Evolutionary conservation across 1,284 basidiomycete genomes (phyloP).

Genomic region (Inonotus hispidus): DNA sequence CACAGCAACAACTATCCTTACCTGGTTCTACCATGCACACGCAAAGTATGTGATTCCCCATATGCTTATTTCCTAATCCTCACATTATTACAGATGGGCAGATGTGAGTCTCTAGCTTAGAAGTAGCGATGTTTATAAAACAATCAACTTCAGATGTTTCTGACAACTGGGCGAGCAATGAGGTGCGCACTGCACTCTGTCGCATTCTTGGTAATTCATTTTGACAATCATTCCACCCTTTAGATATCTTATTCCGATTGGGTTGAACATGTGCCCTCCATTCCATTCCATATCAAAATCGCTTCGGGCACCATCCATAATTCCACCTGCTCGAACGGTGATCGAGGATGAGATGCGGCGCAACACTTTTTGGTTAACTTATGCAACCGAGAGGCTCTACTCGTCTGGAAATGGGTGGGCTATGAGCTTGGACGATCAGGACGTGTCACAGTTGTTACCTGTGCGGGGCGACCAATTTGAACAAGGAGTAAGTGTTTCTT

Average conservation of each 20-base stretch:
- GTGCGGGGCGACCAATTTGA: conserved; percentile 55
- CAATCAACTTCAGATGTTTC: conserved; percentile 44
- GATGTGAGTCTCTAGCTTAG: conserved; percentile 17
- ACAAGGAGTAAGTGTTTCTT: conserved; percentile 43
- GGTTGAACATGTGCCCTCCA: conserved; percentile 62
- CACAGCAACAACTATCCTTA: conserved; percentile 54
- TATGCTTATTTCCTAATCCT: background rate
- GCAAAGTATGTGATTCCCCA: conserved; percentile 41
- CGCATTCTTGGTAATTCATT: too few species aligned
- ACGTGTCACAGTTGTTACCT: conserved; percentile 65
- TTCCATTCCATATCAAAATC: conserved; percentile 57
- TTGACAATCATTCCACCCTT: background rate
- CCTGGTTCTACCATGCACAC: conserved; percentile 70
- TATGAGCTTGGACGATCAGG: conserved; percentile 62
- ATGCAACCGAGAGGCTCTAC: conserved; percentile 59
- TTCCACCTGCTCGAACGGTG: conserved; percentile 51
- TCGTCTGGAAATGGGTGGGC: conserved; percentile 68
- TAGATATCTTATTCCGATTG: conserved; percentile 51
- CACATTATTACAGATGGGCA: conserved; percentile 1
- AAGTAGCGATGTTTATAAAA: conserved; percentile 1
- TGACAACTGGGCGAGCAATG: conserved; percentile 50
- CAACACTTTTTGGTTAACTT: conserved; percentile 70
- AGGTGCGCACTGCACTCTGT: conserved; percentile 27
- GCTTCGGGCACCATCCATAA: conserved; percentile 47
- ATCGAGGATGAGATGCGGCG: conserved; percentile 65